phyloP scores from a whole-genome alignment of 345 rosid species.

The Barbarea vulgaris region DNA sequence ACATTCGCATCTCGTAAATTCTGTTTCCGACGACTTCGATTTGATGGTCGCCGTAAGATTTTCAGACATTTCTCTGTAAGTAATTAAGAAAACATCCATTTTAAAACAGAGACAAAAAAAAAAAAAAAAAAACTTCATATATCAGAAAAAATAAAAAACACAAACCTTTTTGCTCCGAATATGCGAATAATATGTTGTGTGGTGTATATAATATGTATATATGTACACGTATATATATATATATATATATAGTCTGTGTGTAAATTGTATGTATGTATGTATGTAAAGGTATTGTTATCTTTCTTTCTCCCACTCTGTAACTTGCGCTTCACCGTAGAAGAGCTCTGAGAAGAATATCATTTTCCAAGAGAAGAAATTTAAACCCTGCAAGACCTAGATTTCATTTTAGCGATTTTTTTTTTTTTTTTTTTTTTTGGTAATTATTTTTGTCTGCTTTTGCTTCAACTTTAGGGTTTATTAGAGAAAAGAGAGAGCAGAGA shows the following conservation, averaged over 20 bases:
- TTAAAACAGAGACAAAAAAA: background rate
- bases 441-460: background rate
- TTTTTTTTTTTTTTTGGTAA: background rate
- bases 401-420: background rate
- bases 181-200: background rate
- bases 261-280: background rate
- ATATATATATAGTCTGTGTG: background rate
- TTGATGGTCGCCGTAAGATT: background rate
- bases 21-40: conserved; percentile 46
- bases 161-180: background rate
- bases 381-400: background rate
- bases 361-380: conserved; percentile 10
- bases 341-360: conserved; percentile 27
- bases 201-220: background rate
- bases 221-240: background rate
- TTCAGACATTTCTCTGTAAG: conserved; percentile 7
- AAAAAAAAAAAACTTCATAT: background rate
- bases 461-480: background rate
- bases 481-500: background rate
- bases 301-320: conserved; percentile 41
- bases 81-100: conserved; percentile 2
- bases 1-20: conserved; percentile 64
- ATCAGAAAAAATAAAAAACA: too few species aligned
- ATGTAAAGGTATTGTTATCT: conserved; percentile 2
- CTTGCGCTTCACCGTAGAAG: conserved; percentile 26